Evolutionary conservation across 805 yeast species (phyloP).

Genomic region (Saccharomyces mikatae): DNA sequence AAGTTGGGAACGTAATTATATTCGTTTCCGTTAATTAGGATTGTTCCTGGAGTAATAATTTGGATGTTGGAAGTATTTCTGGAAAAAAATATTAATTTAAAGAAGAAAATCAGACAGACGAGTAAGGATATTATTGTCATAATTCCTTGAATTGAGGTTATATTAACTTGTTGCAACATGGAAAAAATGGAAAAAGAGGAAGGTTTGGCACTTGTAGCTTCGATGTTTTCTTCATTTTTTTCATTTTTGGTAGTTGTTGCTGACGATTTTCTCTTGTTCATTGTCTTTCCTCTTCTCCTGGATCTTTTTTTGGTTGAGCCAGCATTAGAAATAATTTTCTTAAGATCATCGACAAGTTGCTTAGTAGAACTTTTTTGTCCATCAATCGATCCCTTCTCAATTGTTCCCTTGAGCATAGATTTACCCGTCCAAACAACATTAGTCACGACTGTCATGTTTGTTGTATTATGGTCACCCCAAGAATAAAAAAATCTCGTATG

Average conservation of each 20-base stretch:
- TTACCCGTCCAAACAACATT: slow-evolving; percentile 64
- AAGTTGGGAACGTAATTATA: slow-evolving; percentile 36
- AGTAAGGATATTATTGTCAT: slow-evolving; percentile 4
- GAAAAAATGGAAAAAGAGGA: slow-evolving; percentile 1
- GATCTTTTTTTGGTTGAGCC: slow-evolving; percentile 12
- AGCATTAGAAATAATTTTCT: slow-evolving; percentile 25
- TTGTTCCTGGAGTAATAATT: slow-evolving; percentile 20
- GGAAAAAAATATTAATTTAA: slow-evolving; percentile 7
- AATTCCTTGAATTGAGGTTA: slow-evolving; percentile 16
- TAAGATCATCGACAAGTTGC: slow-evolving; percentile 38
- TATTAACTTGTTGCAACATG: slow-evolving; percentile 11
- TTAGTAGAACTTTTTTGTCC: slow-evolving; percentile 59
- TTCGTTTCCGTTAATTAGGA: slow-evolving; percentile 30
- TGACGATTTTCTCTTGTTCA: slow-evolving; percentile 2
- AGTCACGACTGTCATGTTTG: slow-evolving; percentile 49
- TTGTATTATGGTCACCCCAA: slow-evolving; percentile 53
- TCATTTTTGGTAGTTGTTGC: slow-evolving; percentile 1
- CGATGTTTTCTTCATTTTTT: not conserved
- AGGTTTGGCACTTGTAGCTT: not conserved
- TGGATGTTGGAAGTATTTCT: slow-evolving; percentile 5
- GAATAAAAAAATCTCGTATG: slow-evolving; percentile 48
- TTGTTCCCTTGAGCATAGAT: slow-evolving; percentile 68
- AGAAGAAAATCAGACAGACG: slow-evolving; percentile 6
- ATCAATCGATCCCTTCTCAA: slow-evolving; percentile 66
- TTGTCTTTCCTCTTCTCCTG: slow-evolving; percentile 9